These are phyloP conservation scores for Hysterium pulicare DNA, from an alignment of 2,329 filamentous ascomycete species.

Conservation along the genomic window DNA sequence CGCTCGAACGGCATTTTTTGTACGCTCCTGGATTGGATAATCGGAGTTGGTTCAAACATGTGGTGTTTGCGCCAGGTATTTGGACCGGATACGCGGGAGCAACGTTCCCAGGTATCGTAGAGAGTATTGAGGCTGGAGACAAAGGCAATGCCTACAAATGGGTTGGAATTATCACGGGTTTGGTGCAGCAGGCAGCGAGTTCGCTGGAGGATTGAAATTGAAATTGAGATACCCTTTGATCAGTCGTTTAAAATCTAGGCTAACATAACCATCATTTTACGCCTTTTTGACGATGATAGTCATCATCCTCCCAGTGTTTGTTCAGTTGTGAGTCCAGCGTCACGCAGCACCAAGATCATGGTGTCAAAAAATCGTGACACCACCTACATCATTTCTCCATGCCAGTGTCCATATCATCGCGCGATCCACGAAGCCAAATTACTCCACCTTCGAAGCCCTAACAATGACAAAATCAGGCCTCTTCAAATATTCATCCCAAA, in stretches of 20 bases:
- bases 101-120: slow-evolving; percentile 63
- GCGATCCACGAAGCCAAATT: too few species aligned
- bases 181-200: slow-evolving; percentile 33
- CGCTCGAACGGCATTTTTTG: slow-evolving; percentile 76
- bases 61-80: slow-evolving; percentile 84
- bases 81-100: slow-evolving; percentile 88
- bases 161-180: slow-evolving; percentile 39
- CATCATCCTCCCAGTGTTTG: too few species aligned
- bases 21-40: slow-evolving; percentile 73
- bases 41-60: slow-evolving; percentile 87
- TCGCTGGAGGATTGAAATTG: slow-evolving; percentile 28
- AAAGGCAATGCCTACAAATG: slow-evolving; percentile 37
- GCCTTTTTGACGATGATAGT: too few species aligned
- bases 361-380: too few species aligned
- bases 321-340: too few species aligned
- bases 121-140: slow-evolving; percentile 55
- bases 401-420: too few species aligned
- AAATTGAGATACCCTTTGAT: too few species aligned
- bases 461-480: slow-evolving; percentile 23
- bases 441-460: slow-evolving; percentile 9
- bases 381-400: too few species aligned
- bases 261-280: too few species aligned
- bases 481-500: slow-evolving; percentile 20
- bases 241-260: too few species aligned
- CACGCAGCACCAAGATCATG: too few species aligned